Evolutionary conservation across 2,329 filamentous ascomycete genomes (phyloP).

Genomic region (Cercospora citrullina): DNA sequence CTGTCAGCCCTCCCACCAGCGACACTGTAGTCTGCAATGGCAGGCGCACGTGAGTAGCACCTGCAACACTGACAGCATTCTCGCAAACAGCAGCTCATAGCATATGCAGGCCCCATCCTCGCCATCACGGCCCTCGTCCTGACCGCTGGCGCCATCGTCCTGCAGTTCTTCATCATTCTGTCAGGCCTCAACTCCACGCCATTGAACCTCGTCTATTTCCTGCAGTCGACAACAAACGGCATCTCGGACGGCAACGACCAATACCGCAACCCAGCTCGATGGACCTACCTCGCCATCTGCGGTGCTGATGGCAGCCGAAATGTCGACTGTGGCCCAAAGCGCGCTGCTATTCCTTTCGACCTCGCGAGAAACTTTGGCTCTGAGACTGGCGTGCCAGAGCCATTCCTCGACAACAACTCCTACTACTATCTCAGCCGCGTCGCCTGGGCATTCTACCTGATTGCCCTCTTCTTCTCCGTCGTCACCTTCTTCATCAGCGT

Average conservation of each 20-base stretch:
- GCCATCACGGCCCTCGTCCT: slow-evolving; percentile 61
- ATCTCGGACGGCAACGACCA: slow-evolving; percentile 65
- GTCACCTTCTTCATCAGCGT: slow-evolving; percentile 67
- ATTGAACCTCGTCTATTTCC: slow-evolving; percentile 79
- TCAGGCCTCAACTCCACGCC: slow-evolving; percentile 59
- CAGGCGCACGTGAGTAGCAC: slow-evolving; percentile 25
- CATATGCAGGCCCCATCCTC: slow-evolving; percentile 54
- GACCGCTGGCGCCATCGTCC: slow-evolving; percentile 60
- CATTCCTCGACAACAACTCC: slow-evolving; percentile 60
- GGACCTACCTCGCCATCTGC: slow-evolving; percentile 90
- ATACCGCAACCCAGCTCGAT: slow-evolving; percentile 64
- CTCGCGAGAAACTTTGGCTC: slow-evolving; percentile 62
- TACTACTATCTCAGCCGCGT: slow-evolving; percentile 89
- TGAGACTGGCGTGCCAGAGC: slow-evolving; percentile 51
- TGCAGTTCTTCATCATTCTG: slow-evolving; percentile 67
- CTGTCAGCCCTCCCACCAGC: slow-evolving; percentile 8
- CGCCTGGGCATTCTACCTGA: slow-evolving; percentile 87
- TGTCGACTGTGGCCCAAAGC: slow-evolving; percentile 61
- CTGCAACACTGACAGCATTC: background rate
- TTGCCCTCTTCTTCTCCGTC: slow-evolving; percentile 76
- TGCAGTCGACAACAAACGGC: slow-evolving; percentile 72
- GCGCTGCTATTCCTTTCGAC: slow-evolving; percentile 67
- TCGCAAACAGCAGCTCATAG: background rate
- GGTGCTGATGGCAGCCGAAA: slow-evolving; percentile 57
- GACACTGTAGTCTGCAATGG: slow-evolving; percentile 20